Conservation (phyloP, 495 filamentous ascomycete species). For the Tuber microsphaerosporum region DNA sequence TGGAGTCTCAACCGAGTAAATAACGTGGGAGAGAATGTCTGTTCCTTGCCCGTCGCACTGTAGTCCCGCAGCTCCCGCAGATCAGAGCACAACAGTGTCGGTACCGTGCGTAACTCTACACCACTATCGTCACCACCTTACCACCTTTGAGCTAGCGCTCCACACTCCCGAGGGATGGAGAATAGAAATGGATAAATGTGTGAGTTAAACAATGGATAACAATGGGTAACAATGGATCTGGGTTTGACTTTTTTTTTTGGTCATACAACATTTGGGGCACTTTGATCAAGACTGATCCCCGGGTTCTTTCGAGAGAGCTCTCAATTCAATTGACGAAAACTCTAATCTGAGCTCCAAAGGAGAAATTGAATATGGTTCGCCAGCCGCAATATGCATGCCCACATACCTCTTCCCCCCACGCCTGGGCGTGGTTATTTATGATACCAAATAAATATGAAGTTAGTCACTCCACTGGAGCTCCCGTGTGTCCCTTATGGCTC, state of each 20-base stretch:
- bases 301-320: background rate
- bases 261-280: background rate
- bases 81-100: background rate
- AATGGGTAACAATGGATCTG: background rate
- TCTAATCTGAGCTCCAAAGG: background rate
- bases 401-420: background rate
- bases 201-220: background rate
- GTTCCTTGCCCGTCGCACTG: background rate
- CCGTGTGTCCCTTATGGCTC: background rate
- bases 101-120: background rate
- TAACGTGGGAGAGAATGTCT: conserved; percentile 2
- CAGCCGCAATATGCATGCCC: background rate
- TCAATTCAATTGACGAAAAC: background rate
- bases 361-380: background rate
- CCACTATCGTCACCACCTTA: background rate
- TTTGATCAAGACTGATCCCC: background rate
- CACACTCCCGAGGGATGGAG: background rate
- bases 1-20: conserved; percentile 4
- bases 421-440: background rate
- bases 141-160: background rate
- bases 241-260: background rate
- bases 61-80: background rate
- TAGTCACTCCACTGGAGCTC: background rate
- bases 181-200: background rate
- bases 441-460: background rate